phyloP scores from a whole-genome alignment of 352 stramenopile genomes.

The Peronosclerospora sorghi region DNA sequence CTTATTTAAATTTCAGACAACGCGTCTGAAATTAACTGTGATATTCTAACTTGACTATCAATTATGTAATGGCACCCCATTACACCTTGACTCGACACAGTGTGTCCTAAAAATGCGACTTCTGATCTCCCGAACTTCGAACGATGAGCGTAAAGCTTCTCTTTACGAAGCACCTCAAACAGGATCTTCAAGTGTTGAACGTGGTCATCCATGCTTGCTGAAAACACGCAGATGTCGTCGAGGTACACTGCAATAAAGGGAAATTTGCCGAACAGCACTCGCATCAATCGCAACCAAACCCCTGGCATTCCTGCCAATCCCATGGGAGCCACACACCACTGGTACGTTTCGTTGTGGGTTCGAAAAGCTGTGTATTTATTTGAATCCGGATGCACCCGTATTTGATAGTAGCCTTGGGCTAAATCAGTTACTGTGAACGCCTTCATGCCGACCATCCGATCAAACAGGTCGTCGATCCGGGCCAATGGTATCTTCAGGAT shows the following conservation, averaged over 20 bases:
- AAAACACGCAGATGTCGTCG: not conserved
- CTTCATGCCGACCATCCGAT: too few relatives aligned
- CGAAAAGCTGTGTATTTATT: too few relatives aligned
- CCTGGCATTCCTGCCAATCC: not conserved
- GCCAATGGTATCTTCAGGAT: not conserved
- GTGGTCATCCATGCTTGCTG: not conserved
- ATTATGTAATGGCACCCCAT: too few relatives aligned
- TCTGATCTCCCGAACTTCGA: not conserved
- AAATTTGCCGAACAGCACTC: not conserved
- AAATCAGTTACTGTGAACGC: too few relatives aligned
- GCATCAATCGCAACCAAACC: not conserved
- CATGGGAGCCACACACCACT: not conserved
- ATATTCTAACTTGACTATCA: too few relatives aligned
- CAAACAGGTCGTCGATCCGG: not conserved
- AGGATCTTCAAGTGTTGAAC: not conserved
- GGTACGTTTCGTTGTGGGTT: too few relatives aligned
- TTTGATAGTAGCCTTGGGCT: too few relatives aligned
- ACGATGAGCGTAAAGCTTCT: not conserved
- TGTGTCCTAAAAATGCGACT: constrained; percentile 1
- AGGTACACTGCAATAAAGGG: not conserved
- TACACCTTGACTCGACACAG: not conserved
- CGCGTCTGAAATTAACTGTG: too few relatives aligned
- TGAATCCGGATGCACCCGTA: too few relatives aligned
- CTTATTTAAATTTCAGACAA: too few relatives aligned
- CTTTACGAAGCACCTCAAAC: not conserved